Evolutionary conservation across 169 alveolate genomes (phyloP).

Genomic region (Condylostoma magnum): DNA sequence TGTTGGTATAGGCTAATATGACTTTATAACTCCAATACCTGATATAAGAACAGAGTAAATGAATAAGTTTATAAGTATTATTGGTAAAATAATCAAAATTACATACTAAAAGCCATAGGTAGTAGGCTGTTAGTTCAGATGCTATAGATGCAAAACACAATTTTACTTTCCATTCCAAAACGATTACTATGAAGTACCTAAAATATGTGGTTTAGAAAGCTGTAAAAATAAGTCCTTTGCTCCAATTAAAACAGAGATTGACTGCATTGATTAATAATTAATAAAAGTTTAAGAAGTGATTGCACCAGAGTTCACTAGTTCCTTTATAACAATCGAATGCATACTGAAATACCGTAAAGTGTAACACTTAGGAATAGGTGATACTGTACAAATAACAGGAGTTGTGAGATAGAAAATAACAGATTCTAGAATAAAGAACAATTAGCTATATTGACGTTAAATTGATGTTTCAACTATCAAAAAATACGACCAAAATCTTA

Average conservation of each 20-base stretch:
- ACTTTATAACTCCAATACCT: slow-evolving; percentile 7
- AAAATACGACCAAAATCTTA: background rate
- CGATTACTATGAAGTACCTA: slow-evolving; percentile 7
- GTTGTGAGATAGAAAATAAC: slow-evolving; percentile 9
- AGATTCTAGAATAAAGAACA: slow-evolving; percentile 2
- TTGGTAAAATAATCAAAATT: slow-evolving; percentile 10
- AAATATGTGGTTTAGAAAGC: background rate
- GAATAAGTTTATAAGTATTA: slow-evolving; percentile 1
- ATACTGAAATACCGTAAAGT: background rate
- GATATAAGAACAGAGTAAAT: slow-evolving; percentile 11
- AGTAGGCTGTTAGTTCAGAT: background rate
- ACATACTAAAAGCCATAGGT: background rate
- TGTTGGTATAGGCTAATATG: slow-evolving; percentile 17
- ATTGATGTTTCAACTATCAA: background rate
- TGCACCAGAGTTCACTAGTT: background rate
- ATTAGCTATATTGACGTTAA: slow-evolving; percentile 21
- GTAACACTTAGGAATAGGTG: slow-evolving; percentile 22
- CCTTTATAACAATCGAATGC: slow-evolving; percentile 19
- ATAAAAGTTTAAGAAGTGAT: slow-evolving; percentile 15
- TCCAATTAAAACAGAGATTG: background rate
- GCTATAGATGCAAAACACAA: slow-evolving; percentile 13
- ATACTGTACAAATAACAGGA: slow-evolving; percentile 24
- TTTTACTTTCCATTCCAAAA: background rate
- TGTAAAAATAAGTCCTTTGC: slow-evolving; percentile 4
- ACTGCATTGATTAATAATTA: slow-evolving; percentile 15